These are phyloP conservation scores for Phlyctochytrium planicorne DNA, from an alignment of 192 early-diverging fungal species.

Conservation along the genomic window DNA sequence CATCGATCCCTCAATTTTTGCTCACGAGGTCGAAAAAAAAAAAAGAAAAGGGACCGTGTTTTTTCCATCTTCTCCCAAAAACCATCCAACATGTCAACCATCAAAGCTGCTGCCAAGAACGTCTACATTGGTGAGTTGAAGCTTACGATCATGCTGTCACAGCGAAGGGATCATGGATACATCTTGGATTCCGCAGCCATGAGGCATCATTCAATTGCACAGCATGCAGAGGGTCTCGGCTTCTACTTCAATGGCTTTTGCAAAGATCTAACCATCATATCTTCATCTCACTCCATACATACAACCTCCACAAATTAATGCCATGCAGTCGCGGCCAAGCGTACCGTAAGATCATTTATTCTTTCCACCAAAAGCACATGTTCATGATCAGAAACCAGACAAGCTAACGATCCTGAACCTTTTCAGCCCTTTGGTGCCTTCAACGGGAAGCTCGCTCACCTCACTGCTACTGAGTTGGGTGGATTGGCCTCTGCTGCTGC, in stretches of 20 bases:
- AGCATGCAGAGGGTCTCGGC: neutral
- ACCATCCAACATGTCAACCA: too few relatives aligned
- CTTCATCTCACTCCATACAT: too few relatives aligned
- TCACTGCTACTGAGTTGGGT: slow-evolving; percentile 72
- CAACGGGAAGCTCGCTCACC: slow-evolving; percentile 88
- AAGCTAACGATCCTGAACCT: neutral
- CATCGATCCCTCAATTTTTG: too few relatives aligned
- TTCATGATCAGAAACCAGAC: neutral
- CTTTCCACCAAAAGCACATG: neutral
- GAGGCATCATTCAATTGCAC: neutral
- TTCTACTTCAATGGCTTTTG: neutral
- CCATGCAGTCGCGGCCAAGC: slow-evolving; percentile 38
- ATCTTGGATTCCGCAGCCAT: too few relatives aligned
- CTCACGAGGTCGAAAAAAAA: too few relatives aligned
- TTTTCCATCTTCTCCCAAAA: too few relatives aligned
- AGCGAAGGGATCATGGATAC: too few relatives aligned
- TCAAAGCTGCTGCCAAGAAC: neutral
- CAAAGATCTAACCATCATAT: too few relatives aligned
- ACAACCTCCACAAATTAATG: too few relatives aligned
- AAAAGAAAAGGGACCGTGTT: too few relatives aligned
- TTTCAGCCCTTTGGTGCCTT: slow-evolving; percentile 85
- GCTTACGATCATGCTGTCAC: neutral
- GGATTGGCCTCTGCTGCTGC: slow-evolving; percentile 91
- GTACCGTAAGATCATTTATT: slow-evolving; percentile 17
- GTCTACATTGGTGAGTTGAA: neutral